These are phyloP conservation scores for Deinandra increscens DNA, from an alignment of 129 eudicot genomes.

Conservation along the genomic window DNA sequence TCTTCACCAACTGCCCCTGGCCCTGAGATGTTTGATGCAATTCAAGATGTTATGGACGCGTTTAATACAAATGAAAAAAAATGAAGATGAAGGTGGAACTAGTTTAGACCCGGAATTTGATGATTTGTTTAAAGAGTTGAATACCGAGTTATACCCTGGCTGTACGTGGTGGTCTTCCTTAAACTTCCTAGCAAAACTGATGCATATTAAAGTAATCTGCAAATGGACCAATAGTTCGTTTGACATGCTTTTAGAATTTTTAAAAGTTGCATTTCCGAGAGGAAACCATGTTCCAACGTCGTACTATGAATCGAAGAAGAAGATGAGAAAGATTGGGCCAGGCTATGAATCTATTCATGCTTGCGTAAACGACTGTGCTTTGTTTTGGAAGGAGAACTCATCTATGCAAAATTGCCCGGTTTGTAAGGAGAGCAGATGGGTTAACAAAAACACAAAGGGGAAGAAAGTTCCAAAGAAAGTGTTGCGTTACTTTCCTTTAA, in stretches of 20 bases:
- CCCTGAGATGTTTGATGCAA: too few species aligned
- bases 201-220: neutral
- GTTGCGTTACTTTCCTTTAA: neutral
- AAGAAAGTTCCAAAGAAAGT: neutral
- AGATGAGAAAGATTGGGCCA: neutral
- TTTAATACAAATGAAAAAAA: too few species aligned
- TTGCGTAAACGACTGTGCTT: slow-evolving; percentile 2
- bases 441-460: neutral
- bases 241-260: neutral
- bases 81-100: too few species aligned
- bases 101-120: too few species aligned
- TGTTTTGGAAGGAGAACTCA: neutral
- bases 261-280: neutral
- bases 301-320: slow-evolving; percentile 9
- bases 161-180: too few species aligned
- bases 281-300: neutral
- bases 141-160: too few species aligned
- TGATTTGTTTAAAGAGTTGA: too few species aligned
- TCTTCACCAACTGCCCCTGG: too few species aligned
- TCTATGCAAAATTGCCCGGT: too few species aligned
- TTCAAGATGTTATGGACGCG: too few species aligned
- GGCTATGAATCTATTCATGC: neutral
- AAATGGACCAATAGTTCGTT: neutral
- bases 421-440: neutral
- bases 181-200: too few species aligned